Evolutionary conservation across 805 yeast species (phyloP), one percentile per base, ranked within the genome.

Genomic region (Wickerhamomyces subpelliculosus): DNA sequence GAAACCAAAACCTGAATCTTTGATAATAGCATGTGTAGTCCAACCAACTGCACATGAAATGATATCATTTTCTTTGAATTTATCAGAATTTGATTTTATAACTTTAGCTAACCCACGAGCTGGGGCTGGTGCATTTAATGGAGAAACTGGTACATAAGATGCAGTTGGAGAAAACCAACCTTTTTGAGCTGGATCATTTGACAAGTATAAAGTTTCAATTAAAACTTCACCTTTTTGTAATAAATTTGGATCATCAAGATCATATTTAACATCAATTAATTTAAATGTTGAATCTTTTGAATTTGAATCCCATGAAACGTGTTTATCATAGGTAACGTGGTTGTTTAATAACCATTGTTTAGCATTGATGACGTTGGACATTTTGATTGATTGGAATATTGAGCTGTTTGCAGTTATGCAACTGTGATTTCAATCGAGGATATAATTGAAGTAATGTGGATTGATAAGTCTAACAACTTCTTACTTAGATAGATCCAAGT

Each of bases 101-200:
- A 80, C 70, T 45, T 69, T 61, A 12, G 64, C 80, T 27, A 79
- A 37, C 26, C 79, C 82, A 40, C 67, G 62, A 39, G 79, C 65
- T 13, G 68, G 61, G 17, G 74, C 70, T 16, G 72, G 72, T 34
- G 62, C 60, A 21, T 59, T 54, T 10, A 68, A 55, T 22, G 74
- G 70, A 4, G 52, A 48, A 16, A 57, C 55, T 30, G 48, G 48
- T 6, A 56, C 48, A 43, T 58, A 58, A 34, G 62, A 56, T 35
- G 52, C 60, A 16, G 44, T 43, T 12, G 60, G 47, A 2, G 62
- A 46, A 42, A 75, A 75, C 78, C 81, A 74, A 34, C 66, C 65
- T 54, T 78, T 74, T 49, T 75, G 80, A 14, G 81, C 74, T 12
- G 84, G 83, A 51, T 78, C 83, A 46, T 77, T 72, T 19, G 82